These are phyloP conservation scores for Ophiostoma ulmi DNA, from an alignment of 2,329 filamentous ascomycete genomes.

Conservation along the genomic window DNA sequence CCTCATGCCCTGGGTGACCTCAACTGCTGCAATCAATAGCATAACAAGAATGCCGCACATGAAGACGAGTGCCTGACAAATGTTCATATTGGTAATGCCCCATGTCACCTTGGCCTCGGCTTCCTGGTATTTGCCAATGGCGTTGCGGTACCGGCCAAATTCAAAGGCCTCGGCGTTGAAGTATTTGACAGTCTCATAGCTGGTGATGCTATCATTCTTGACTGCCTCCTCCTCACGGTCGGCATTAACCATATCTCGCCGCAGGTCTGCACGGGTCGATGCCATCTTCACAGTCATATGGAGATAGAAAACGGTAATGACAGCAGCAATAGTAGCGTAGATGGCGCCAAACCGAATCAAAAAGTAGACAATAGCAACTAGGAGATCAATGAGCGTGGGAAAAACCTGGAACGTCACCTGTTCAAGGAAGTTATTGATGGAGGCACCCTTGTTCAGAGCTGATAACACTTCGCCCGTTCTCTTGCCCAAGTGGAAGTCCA, in stretches of 20 bases:
- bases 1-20: slow-evolving; percentile 63
- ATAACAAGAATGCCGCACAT: slow-evolving; percentile 68
- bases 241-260: slow-evolving; percentile 90
- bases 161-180: slow-evolving; percentile 82
- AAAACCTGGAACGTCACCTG: slow-evolving; percentile 94
- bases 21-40: slow-evolving; percentile 69
- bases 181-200: slow-evolving; percentile 94
- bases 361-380: slow-evolving; percentile 79
- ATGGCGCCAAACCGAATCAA: slow-evolving; percentile 74
- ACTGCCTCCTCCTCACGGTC: slow-evolving; percentile 94
- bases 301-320: slow-evolving; percentile 93
- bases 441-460: slow-evolving; percentile 89
- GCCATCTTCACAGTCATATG: slow-evolving; percentile 96
- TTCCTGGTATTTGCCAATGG: slow-evolving; percentile 65
- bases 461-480: slow-evolving; percentile 94
- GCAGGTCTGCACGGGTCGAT: slow-evolving; percentile 82
- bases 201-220: slow-evolving; percentile 97
- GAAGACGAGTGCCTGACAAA: slow-evolving; percentile 74
- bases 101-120: slow-evolving; percentile 72
- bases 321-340: slow-evolving; percentile 81
- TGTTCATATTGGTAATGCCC: slow-evolving; percentile 74
- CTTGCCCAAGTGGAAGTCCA: slow-evolving; percentile 95
- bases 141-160: slow-evolving; percentile 65
- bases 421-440: slow-evolving; percentile 94
- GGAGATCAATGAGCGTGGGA: slow-evolving; percentile 87